Conservation (phyloP, 148 eudicot species). For the Vaccinium myrtillus region DNA sequence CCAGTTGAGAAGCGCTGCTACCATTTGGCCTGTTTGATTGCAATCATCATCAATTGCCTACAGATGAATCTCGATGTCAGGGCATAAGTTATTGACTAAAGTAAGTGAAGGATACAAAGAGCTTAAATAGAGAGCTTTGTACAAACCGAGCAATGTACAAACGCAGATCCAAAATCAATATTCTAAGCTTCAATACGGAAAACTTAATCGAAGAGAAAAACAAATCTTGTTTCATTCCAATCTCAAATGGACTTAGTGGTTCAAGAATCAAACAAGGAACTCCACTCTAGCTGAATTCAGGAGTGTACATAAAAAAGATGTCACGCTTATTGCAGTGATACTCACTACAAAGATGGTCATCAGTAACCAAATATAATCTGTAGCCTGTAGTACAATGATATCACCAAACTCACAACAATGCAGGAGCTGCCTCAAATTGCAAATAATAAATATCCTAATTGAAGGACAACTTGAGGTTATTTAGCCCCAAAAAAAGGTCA, state of each 20-base stretch:
- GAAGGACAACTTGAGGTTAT: neutral
- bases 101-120: neutral
- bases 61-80: constrained; percentile 23
- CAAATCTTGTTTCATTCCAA: neutral
- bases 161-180: neutral
- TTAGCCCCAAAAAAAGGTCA: neutral
- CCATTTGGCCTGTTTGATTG: constrained; percentile 98
- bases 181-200: neutral
- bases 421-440: constrained; percentile 1
- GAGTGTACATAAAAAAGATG: neutral
- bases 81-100: neutral
- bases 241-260: neutral
- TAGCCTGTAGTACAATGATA: neutral
- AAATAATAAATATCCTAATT: neutral
- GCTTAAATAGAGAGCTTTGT: neutral
- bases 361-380: neutral
- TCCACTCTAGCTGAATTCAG: neutral
- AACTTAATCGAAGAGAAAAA: neutral
- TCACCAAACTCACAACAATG: neutral
- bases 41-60: constrained; percentile 98
- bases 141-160: too few relatives aligned
- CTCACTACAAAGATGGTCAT: neutral
- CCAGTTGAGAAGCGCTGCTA: constrained; percentile 93
- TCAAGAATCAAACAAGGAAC: neutral
- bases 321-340: neutral